Conservation (phyloP, 495 filamentous ascomycete species). For the Hypoxylon subgilvum region DNA sequence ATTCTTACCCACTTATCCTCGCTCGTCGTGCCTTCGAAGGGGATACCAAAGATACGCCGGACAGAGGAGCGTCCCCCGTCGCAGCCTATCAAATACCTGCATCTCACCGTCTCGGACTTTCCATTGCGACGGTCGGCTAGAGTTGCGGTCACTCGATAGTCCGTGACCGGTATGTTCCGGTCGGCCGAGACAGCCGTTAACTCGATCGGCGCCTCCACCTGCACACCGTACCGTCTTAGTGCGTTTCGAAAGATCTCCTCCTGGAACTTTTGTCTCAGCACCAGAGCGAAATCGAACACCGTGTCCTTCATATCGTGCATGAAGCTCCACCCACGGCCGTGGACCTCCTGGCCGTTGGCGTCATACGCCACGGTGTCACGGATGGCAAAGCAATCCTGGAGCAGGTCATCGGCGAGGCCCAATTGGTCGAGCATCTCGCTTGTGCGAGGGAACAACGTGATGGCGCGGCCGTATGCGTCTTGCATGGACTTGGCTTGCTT, state of each 20-base stretch:
- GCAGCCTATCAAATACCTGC: constrained; percentile 52
- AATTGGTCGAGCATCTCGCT: constrained; percentile 56
- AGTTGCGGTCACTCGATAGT: constrained; percentile 38
- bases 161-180: constrained; percentile 29
- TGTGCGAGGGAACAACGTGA: constrained; percentile 52
- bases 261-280: constrained; percentile 51
- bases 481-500: constrained; percentile 43
- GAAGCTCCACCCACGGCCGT: constrained; percentile 42
- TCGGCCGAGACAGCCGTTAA: constrained; percentile 43
- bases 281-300: constrained; percentile 46
- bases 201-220: constrained; percentile 45
- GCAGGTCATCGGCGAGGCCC: constrained; percentile 40
- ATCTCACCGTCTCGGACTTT: constrained; percentile 31
- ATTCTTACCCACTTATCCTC: constrained; percentile 54
- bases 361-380: constrained; percentile 54
- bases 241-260: constrained; percentile 51
- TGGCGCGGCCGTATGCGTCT: constrained; percentile 50
- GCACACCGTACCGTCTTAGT: constrained; percentile 37
- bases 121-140: constrained; percentile 30
- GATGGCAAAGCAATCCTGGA: constrained; percentile 60
- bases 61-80: constrained; percentile 55
- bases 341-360: constrained; percentile 35
- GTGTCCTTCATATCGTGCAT: constrained; percentile 47
- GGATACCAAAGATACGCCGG: constrained; percentile 45
- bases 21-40: constrained; percentile 51